phyloP scores from a whole-genome alignment of 2,329 filamentous ascomycete genomes.

The Cytospora leucostoma region DNA sequence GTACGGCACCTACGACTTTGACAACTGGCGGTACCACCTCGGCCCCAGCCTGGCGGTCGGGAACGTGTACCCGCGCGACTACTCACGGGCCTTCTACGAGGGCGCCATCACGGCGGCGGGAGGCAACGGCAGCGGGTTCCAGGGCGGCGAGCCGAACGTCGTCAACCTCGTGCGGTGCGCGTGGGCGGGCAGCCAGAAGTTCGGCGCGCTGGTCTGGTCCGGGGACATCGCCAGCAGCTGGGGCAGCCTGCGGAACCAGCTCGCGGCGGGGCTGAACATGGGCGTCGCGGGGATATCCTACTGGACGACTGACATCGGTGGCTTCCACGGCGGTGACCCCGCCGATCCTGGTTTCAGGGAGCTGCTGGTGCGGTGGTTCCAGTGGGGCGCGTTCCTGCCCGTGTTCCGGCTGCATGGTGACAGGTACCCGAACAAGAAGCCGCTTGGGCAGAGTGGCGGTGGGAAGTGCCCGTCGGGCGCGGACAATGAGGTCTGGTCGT shows the following conservation, averaged over 20 bases:
- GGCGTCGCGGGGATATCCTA: constrained; percentile 64
- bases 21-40: constrained; percentile 62
- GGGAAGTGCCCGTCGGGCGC: constrained; percentile 52
- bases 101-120: constrained; percentile 52
- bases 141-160: constrained; percentile 42
- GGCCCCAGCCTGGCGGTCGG: constrained; percentile 55
- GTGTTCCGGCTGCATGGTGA: constrained; percentile 70
- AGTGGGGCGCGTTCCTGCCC: constrained; percentile 68
- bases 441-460: constrained; percentile 39
- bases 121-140: constrained; percentile 28
- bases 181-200: constrained; percentile 61
- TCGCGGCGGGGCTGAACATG: constrained; percentile 66
- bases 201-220: constrained; percentile 66
- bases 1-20: constrained; percentile 66
- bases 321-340: constrained; percentile 67
- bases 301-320: constrained; percentile 73
- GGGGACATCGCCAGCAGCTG: constrained; percentile 68
- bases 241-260: constrained; percentile 59
- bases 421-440: constrained; percentile 55
- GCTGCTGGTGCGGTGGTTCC: constrained; percentile 68
- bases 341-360: constrained; percentile 58
- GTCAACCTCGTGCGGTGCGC: constrained; percentile 56
- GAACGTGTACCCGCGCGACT: constrained; percentile 61
- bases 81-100: constrained; percentile 61
- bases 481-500: constrained; percentile 67